Conservation (phyloP, 2,329 filamentous ascomycete genomes). For the Atkinsonella texensis region DNA sequence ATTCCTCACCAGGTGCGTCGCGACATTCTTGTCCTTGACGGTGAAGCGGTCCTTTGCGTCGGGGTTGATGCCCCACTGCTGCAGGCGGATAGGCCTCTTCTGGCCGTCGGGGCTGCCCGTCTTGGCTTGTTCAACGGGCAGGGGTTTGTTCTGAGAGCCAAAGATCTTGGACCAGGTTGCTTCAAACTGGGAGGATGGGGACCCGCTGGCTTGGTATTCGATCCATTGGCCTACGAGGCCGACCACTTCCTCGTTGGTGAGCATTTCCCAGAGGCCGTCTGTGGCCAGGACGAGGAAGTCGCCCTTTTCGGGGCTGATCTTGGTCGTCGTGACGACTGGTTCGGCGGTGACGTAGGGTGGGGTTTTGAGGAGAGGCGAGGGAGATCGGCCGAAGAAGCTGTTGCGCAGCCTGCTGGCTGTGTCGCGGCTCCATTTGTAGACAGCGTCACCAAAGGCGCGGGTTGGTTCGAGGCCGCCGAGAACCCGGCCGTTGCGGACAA, state of each 20-base stretch:
- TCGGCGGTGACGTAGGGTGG: slow-evolving; percentile 97
- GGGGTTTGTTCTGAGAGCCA: slow-evolving; percentile 34
- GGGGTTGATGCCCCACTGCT: slow-evolving; percentile 78
- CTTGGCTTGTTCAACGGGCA: slow-evolving; percentile 64
- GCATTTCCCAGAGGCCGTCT: slow-evolving; percentile 97
- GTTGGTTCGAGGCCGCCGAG: slow-evolving; percentile 86
- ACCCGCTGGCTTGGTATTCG: slow-evolving; percentile 53
- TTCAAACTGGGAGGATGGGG: slow-evolving; percentile 53
- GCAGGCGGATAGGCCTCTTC: slow-evolving; percentile 73
- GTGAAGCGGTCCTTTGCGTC: slow-evolving; percentile 73
- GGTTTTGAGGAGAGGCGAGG: slow-evolving; percentile 68
- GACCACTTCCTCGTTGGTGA: slow-evolving; percentile 96
- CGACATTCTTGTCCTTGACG: slow-evolving; percentile 89
- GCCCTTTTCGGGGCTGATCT: slow-evolving; percentile 76
- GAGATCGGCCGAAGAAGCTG: slow-evolving; percentile 77
- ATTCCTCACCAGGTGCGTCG: slow-evolving; percentile 90
- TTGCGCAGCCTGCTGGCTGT: slow-evolving; percentile 71
- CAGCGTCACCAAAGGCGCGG: slow-evolving; percentile 88
- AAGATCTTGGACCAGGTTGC: slow-evolving; percentile 56
- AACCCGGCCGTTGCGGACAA: slow-evolving; percentile 80
- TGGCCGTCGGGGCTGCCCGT: slow-evolving; percentile 50
- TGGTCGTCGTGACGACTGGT: slow-evolving; percentile 84
- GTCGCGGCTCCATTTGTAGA: slow-evolving; percentile 90
- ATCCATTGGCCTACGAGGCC: slow-evolving; percentile 96
- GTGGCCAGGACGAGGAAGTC: slow-evolving; percentile 96